phyloP scores from a whole-genome alignment of 1,284 basidiomycete species.

The Ustilago sp. region DNA sequence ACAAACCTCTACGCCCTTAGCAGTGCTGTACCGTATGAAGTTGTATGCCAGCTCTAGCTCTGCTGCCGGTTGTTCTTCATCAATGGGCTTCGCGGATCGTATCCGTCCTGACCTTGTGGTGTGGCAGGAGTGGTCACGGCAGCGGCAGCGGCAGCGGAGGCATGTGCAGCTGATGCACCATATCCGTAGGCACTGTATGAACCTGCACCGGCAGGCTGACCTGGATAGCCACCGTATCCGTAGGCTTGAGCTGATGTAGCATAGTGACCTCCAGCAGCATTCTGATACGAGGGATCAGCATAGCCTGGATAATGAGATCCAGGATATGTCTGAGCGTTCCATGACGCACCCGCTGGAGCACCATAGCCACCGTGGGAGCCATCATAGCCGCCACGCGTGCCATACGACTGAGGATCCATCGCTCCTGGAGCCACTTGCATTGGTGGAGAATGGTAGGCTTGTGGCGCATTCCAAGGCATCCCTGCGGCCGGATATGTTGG shows the following conservation, averaged over 20 bases:
- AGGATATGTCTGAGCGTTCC: slow-evolving; percentile 24
- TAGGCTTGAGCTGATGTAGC: slow-evolving; percentile 15
- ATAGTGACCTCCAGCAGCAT: slow-evolving; percentile 14
- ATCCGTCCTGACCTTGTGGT: slow-evolving; percentile 25
- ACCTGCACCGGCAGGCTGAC: slow-evolving; percentile 11
- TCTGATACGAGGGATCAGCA: slow-evolving; percentile 1
- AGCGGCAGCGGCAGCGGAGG: neutral
- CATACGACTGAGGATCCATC: slow-evolving; percentile 9
- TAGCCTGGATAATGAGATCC: slow-evolving; percentile 41
- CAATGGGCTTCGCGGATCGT: slow-evolving; percentile 41
- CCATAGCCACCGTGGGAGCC: slow-evolving; percentile 16
- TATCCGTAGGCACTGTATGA: slow-evolving; percentile 33
- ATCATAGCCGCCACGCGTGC: slow-evolving; percentile 19
- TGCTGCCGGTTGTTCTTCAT: slow-evolving; percentile 15
- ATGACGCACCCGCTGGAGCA: slow-evolving; percentile 10
- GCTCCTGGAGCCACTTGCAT: slow-evolving; percentile 27
- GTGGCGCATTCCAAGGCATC: slow-evolving; percentile 21
- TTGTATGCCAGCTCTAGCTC: neutral
- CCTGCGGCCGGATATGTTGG: slow-evolving; percentile 8
- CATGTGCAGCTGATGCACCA: slow-evolving; percentile 10
- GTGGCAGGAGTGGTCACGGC: slow-evolving; percentile 5
- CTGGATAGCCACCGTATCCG: slow-evolving; percentile 16
- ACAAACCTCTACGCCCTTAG: neutral
- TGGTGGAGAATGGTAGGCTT: slow-evolving; percentile 23
- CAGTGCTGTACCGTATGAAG: neutral